Evolutionary conservation across 352 stramenopile genomes (phyloP), one percentile per base, ranked within the genome.

Genomic region (Aphanomyces euteiches): DNA sequence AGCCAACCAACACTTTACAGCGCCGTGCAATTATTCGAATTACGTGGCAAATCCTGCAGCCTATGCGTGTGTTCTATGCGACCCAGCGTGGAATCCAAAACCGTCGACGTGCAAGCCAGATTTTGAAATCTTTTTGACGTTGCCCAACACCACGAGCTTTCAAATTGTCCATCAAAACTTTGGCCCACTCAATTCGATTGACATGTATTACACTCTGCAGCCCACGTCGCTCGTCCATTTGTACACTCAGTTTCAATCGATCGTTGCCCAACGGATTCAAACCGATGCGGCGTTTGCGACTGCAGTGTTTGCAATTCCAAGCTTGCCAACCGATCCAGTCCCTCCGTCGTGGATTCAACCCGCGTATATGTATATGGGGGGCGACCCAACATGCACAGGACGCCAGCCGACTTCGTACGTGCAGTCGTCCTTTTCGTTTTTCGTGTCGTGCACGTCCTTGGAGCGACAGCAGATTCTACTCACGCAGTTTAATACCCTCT

Each of bases 151-250:
- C 1, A 50, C 43, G 1, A n/a, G 10, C 17, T 12, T 50, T 12
- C 10, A 50, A n/a, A n/a, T 67, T 12, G 5, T 67, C 41, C 60
- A 67, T 21, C 38, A 57, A 10, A 7, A 37, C 17, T 15, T 67
- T 21, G 60, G 60, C 13, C 60, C 60, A 37, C 54, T 67, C 12
- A 17, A n/a, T 4, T 67, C 60, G 0, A 57, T 67, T 17, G 60
- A 67, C 28, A 57, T 57, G 47, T 67, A 3, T 63, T 34, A 36
- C 5, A 7, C 54, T 5, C 19, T 7, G 19, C 60, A 37, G 34
- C 60, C 47, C 17, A 15, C 2, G 4, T 57, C 41, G 4, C 37
- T 67, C 28, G 4, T 12, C 8, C 0, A 56, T 7, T 13, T 57
- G 8, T 28, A 43, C 8, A 15, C 60, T 7, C 39, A 37, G n/a